Evolutionary conservation across 2,329 filamentous ascomycete genomes (phyloP).

Genomic region (Fusarium musae): DNA sequence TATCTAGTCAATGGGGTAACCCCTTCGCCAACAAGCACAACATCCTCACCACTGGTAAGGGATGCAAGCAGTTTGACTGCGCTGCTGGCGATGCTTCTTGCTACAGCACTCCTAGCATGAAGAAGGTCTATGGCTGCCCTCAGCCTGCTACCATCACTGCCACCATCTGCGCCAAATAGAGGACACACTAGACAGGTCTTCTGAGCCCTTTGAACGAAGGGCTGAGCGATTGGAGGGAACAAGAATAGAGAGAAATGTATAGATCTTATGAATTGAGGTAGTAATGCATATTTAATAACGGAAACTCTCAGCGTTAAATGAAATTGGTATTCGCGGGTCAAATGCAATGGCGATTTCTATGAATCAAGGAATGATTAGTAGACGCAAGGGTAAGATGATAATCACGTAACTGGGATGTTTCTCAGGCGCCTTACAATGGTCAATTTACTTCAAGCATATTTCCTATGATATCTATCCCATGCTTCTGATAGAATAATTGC

Average conservation of each 20-base stretch:
- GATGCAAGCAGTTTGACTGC: constrained; percentile 55
- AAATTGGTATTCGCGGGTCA: accelerated
- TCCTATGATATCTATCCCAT: too few relatives aligned
- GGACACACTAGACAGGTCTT: too few relatives aligned
- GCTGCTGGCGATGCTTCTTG: constrained; percentile 50
- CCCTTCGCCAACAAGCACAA: constrained; percentile 53
- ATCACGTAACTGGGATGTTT: accelerated
- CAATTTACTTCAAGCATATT: too few relatives aligned
- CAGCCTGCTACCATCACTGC: constrained; percentile 52
- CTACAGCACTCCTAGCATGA: constrained; percentile 54
- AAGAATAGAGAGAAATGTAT: accelerated
- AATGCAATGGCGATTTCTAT: accelerated
- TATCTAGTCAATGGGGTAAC: constrained; percentile 46
- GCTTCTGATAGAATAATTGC: accelerated
- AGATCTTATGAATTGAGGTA: not conserved
- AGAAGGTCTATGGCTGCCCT: constrained; percentile 56
- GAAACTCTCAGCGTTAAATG: accelerated
- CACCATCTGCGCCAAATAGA: constrained; percentile 45
- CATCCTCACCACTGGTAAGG: constrained; percentile 50
- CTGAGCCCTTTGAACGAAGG: not conserved
- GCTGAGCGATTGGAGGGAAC: accelerated
- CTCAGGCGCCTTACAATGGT: accelerated
- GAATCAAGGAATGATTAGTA: accelerated
- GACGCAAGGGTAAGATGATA: accelerated
- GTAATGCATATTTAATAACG: not conserved